These are phyloP conservation scores for Metschnikowia aberdeeniae DNA, from an alignment of 805 yeast genomes.

Conservation along the genomic window DNA sequence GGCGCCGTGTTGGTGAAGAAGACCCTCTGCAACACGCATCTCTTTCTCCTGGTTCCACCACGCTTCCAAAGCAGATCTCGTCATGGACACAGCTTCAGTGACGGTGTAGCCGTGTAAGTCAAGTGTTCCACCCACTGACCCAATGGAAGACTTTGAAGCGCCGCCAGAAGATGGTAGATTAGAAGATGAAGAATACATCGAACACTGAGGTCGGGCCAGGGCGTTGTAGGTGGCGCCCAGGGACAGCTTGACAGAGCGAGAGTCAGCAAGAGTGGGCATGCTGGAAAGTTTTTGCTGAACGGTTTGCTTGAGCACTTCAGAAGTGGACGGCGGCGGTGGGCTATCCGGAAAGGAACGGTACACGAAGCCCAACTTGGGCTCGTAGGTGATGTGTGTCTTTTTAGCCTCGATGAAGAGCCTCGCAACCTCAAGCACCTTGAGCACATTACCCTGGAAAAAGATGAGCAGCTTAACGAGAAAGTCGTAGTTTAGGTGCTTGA, in stretches of 20 bases:
- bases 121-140: constrained; percentile 15
- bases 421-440: constrained; percentile 34
- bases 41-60: constrained; percentile 66
- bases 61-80: constrained; percentile 30
- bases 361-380: constrained; percentile 6
- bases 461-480: constrained; percentile 38
- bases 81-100: constrained; percentile 41
- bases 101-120: constrained; percentile 60
- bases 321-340: background rate
- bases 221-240: background rate
- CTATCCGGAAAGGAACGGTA: background rate
- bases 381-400: constrained; percentile 25
- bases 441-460: constrained; percentile 44
- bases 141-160: background rate
- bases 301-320: constrained; percentile 1
- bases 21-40: constrained; percentile 39
- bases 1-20: constrained; percentile 27
- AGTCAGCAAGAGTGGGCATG: background rate
- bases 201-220: background rate
- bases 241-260: background rate
- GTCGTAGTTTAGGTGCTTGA: constrained; percentile 32
- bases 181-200: background rate
- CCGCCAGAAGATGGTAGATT: background rate
- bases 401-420: constrained; percentile 27
- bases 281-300: background rate